Base-by-base conservation (phyloP, 139 green algal genomes). In the Coccomyxa sp. region DNA sequence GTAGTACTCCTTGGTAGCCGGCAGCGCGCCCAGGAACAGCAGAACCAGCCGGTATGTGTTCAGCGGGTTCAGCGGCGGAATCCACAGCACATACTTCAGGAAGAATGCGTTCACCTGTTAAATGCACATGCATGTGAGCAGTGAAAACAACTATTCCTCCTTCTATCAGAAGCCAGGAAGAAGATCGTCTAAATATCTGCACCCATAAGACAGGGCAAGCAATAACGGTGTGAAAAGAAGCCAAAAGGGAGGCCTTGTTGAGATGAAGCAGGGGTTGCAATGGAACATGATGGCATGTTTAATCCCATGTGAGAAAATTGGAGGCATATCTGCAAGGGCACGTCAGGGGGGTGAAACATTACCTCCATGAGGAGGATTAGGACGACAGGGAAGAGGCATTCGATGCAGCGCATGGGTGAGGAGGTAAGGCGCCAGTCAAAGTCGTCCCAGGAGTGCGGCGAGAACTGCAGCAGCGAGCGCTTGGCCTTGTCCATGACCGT, bases 31-130 rank as follows among this genome's bases (percentile, higher is more conserved):
- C 14, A 90, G 31, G 51, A 91, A 92, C 79, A 92, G 87, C 51
- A 97, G 81, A 32, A 81, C 15, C 32, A 96, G 92, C 67, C 93
- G 88, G 82, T 90, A 89, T 10, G 92, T 95, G 88, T 97, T 97
- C 71, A 97, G 86, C 7, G 90, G 88, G 90, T 98, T 93, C 77
- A 82, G 82, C 71, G 95, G 94, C 16, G 95, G 95, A 10, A 98
- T 83, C 95, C 94, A 98, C 32, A 98, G 91, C 25, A 93, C 80
- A 79, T 89, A 94, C 88, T 98, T 98, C n/a, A 98, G 88, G 87
- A 98, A 98, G 88, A 98, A 98, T n/a, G 91, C 87, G 77, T 97
- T 96, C 23, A 98, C 81, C 83, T 98, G 92, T 94, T 88, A 21
- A 81, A 32, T 38, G 27, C 71, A 38, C 23, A 74, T 9, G 38